These are phyloP conservation scores for Geotrichum carabidarum DNA, from an alignment of 1,139 yeast species.

Conservation along the genomic window DNA sequence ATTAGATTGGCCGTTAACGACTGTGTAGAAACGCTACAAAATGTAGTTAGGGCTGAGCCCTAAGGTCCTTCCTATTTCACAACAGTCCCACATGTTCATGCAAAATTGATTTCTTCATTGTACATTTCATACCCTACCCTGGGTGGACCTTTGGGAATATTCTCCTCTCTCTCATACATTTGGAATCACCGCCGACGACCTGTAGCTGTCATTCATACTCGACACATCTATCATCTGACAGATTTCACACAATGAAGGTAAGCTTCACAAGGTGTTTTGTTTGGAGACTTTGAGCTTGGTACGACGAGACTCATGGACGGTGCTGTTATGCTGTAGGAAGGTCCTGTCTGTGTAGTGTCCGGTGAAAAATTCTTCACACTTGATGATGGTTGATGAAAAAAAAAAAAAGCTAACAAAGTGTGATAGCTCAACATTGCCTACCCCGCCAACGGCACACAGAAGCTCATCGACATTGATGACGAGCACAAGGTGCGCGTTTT, in stretches of 20 bases:
- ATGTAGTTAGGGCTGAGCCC: slow-evolving; percentile 7
- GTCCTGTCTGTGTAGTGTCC: background rate
- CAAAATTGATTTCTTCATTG: background rate
- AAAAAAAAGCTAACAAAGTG: slow-evolving; percentile 5
- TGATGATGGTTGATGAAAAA: background rate
- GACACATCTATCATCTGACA: slow-evolving; percentile 14
- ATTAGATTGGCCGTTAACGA: too few relatives aligned
- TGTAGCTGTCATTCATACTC: slow-evolving; percentile 14
- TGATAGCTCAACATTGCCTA: slow-evolving; percentile 88
- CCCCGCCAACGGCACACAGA: slow-evolving; percentile 99
- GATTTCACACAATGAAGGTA: slow-evolving; percentile 20
- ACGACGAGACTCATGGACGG: background rate
- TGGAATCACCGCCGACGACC: slow-evolving; percentile 15
- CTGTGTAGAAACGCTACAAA: background rate
- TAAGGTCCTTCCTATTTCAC: background rate
- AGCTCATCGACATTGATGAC: slow-evolving; percentile 94
- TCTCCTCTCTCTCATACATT: slow-evolving; percentile 7
- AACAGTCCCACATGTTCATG: background rate
- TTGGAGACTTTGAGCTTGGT: background rate
- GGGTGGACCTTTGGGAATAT: slow-evolving; percentile 7
- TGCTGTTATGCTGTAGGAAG: background rate
- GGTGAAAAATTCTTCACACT: background rate
- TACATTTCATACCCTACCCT: background rate
- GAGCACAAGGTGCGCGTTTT: slow-evolving; percentile 98
- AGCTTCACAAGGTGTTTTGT: background rate